phyloP scores from a whole-genome alignment of 371 early-diverging fungal species.

The Massospora cicadina region DNA sequence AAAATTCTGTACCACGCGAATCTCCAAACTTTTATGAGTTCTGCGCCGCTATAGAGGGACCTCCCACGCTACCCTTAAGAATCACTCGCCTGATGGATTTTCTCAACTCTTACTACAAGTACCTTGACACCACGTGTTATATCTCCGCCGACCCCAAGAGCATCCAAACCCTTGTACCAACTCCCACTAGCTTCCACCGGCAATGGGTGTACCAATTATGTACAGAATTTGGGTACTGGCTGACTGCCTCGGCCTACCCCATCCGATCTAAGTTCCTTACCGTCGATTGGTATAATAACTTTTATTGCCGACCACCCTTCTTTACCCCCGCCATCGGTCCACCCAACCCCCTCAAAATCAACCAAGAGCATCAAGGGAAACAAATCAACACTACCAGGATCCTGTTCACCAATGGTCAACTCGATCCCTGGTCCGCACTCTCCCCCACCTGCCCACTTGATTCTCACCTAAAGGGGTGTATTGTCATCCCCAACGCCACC shows the following conservation, averaged over 20 bases:
- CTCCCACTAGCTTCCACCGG: background rate
- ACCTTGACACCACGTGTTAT: background rate
- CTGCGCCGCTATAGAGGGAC: background rate
- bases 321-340: constrained; percentile 13
- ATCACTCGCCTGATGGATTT: background rate
- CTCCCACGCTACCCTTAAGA: background rate
- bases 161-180: background rate
- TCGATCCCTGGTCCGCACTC: constrained; percentile 40
- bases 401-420: constrained; percentile 35
- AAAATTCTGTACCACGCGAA: background rate
- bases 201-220: constrained; percentile 24
- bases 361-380: constrained; percentile 28
- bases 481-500: background rate
- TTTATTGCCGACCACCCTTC: background rate
- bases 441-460: no score
- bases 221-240: constrained; percentile 49
- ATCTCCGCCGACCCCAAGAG: background rate
- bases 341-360: constrained; percentile 20
- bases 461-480: background rate
- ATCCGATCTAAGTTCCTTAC: constrained; percentile 19
- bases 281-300: constrained; percentile 9
- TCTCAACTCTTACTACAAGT: constrained; percentile 1
- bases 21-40: background rate
- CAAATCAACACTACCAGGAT: constrained; percentile 25
- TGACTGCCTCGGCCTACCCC: constrained; percentile 21